Evolutionary conservation across 164 flowering plant species (phyloP).

Genomic region (Magnolia officinalis): DNA sequence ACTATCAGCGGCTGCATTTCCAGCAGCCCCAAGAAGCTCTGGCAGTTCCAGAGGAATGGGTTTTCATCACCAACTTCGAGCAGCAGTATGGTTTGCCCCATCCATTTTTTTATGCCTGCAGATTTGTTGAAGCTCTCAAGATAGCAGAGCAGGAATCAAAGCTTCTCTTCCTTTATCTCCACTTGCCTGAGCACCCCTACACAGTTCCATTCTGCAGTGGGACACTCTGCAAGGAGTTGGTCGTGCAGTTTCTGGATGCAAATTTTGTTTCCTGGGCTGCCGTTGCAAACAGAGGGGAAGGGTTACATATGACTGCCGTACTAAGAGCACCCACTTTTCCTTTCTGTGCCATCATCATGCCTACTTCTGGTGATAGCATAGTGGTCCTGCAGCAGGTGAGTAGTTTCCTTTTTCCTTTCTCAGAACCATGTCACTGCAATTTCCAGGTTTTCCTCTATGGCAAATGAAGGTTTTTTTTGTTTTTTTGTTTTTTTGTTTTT

Average conservation of each 20-base stretch:
- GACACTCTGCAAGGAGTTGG: constrained; percentile 57
- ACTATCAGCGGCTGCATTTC: neutral
- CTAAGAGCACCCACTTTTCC: constrained; percentile 50
- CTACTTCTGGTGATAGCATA: constrained; percentile 30
- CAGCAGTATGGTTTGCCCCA: constrained; percentile 49
- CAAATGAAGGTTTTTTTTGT: too few relatives aligned
- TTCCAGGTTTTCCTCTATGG: too few relatives aligned
- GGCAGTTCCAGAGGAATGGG: constrained; percentile 42
- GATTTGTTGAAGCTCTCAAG: constrained; percentile 47
- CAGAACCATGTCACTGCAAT: neutral
- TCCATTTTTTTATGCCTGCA: constrained; percentile 62
- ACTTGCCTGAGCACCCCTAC: constrained; percentile 65
- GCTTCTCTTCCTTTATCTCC: constrained; percentile 65
- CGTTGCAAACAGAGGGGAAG: constrained; percentile 50
- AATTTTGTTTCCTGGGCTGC: constrained; percentile 77
- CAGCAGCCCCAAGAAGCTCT: neutral
- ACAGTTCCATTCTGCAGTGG: constrained; percentile 51
- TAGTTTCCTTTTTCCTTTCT: neutral
- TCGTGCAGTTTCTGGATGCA: constrained; percentile 64
- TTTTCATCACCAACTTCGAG: constrained; percentile 50
- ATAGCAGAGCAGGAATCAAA: constrained; percentile 56
- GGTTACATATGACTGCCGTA: constrained; percentile 43
- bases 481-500: too few relatives aligned
- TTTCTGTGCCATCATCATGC: constrained; percentile 58
- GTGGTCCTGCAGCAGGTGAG: constrained; percentile 64